A percentile compares a stretch with the other conserved stretches of the same genome.
Conservation (phyloP, 257 asterid genomes). For the Nemophila menziesii region DNA sequence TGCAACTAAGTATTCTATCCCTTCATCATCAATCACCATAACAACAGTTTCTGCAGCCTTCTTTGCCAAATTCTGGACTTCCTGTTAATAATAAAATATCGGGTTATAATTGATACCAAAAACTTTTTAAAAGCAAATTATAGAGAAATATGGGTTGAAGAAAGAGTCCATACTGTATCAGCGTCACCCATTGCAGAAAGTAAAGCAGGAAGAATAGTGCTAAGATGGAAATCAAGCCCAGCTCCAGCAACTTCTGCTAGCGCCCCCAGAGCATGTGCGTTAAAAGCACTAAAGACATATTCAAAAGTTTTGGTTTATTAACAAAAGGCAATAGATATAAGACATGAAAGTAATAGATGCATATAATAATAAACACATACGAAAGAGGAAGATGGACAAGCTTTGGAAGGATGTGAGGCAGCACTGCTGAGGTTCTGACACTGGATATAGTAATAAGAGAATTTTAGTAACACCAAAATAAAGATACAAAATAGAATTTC, state of each 20-base stretch:
- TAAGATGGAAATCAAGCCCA: conserved; percentile 85
- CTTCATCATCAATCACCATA: conserved; percentile 85
- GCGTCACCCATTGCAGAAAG: conserved; percentile 69
- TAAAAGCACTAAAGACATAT: conserved; percentile 57
- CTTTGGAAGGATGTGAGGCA: conserved; percentile 98
- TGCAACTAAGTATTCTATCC: conserved; percentile 62
- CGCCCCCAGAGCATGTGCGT: conserved; percentile 99
- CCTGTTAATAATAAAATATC: conserved; percentile 26
- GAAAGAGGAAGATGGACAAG: conserved; percentile 89
- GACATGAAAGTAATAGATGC: conserved; percentile 6
- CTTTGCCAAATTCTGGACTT: conserved; percentile 55
- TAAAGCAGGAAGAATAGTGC: conserved; percentile 80
- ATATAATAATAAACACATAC: conserved; percentile 52
- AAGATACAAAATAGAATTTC: neutral
- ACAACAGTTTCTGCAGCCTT: conserved; percentile 95
- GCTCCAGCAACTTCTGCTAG: conserved; percentile 97
- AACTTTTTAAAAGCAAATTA: neutral
- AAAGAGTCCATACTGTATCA: conserved; percentile 39
- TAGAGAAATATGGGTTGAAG: neutral
- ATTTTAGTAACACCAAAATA: neutral
- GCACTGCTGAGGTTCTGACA: conserved; percentile 95
- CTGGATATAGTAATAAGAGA: conserved; percentile 24
- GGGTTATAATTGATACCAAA: neutral
- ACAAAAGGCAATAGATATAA: neutral
- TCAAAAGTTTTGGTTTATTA: conserved; percentile 13